Conservation (phyloP, 169 alveolate genomes). For the Plasmodium malariae region DNA sequence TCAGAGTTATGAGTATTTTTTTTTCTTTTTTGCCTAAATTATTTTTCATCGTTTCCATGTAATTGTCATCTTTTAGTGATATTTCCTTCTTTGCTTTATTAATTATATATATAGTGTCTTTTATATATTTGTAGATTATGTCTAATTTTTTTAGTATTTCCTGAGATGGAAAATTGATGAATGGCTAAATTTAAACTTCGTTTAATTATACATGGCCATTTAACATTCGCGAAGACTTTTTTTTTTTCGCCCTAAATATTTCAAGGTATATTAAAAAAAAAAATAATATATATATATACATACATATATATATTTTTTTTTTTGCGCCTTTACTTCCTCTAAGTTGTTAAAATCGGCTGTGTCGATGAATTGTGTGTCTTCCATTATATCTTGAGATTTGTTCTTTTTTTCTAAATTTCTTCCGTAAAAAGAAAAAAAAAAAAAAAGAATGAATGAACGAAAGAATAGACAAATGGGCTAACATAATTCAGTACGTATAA, state of each 20-base stretch:
- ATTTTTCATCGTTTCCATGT: slow-evolving; percentile 42
- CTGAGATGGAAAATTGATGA: slow-evolving; percentile 26
- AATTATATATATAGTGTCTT: slow-evolving; percentile 63
- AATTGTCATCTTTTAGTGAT: slow-evolving; percentile 59
- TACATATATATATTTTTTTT: not conserved
- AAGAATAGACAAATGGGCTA: slow-evolving; percentile 2
- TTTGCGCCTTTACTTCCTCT: slow-evolving; percentile 30
- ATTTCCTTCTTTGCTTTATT: slow-evolving; percentile 72
- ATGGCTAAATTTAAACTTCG: not conserved
- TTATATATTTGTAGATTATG: slow-evolving; percentile 54
- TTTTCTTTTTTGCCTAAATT: slow-evolving; percentile 29
- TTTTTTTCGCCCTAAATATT: not conserved
- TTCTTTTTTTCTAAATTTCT: slow-evolving; percentile 60
- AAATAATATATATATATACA: not conserved
- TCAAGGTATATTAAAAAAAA: not conserved
- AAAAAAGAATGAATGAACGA: not conserved
- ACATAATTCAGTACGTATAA: not conserved
- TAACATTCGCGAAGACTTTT: no score
- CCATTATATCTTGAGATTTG: slow-evolving; percentile 66
- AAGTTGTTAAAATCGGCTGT: slow-evolving; percentile 43
- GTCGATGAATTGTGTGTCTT: slow-evolving; percentile 50
- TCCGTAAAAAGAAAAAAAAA: not conserved
- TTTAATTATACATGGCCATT: no score
- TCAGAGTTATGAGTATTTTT: not conserved
- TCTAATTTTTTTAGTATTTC: slow-evolving; percentile 62